Conservation (phyloP, 306 rosid genomes). For the Begonia masoniana region DNA sequence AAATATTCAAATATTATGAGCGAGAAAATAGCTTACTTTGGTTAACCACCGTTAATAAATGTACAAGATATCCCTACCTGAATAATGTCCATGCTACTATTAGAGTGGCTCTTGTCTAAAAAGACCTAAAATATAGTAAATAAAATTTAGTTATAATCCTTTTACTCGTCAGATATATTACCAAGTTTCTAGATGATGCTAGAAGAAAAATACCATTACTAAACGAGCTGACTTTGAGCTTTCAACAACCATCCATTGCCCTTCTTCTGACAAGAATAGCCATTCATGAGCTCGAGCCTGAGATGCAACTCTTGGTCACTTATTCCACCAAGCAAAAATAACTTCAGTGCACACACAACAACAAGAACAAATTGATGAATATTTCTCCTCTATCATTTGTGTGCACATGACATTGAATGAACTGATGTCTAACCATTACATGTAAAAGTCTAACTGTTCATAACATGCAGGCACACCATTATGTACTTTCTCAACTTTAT, state of each 20-base stretch:
- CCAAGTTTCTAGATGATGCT: constrained; percentile 1
- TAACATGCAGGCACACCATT: no score
- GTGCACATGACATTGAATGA: no score
- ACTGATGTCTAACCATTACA: no score
- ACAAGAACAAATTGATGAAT: constrained; percentile 5
- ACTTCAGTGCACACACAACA: neutral
- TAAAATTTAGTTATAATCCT: constrained; percentile 19
- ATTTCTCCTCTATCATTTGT: no score
- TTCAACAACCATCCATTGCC: constrained; percentile 92
- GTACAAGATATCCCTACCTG: constrained; percentile 39
- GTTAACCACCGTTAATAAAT: constrained; percentile 6
- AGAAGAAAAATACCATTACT: constrained; percentile 43
- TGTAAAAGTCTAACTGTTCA: no score
- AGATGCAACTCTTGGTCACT: constrained; percentile 21
- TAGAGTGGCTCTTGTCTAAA: constrained; percentile 53
- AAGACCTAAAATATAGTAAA: constrained; percentile 39
- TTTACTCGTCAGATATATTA: neutral
- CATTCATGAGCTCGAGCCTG: constrained; percentile 81
- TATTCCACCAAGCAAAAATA: constrained; percentile 4
- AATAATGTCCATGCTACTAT: constrained; percentile 73
- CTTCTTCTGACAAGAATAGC: constrained; percentile 93
- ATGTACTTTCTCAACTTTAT: no score
- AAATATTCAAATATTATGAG: constrained; percentile 13
- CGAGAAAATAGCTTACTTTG: constrained; percentile 18
- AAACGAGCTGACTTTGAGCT: constrained; percentile 90